A percentile compares a stretch with the other conserved stretches of the same genome.
phyloP scores from a whole-genome alignment of 768 basidiomycete species.

The Mrakia hoshinonis region DNA sequence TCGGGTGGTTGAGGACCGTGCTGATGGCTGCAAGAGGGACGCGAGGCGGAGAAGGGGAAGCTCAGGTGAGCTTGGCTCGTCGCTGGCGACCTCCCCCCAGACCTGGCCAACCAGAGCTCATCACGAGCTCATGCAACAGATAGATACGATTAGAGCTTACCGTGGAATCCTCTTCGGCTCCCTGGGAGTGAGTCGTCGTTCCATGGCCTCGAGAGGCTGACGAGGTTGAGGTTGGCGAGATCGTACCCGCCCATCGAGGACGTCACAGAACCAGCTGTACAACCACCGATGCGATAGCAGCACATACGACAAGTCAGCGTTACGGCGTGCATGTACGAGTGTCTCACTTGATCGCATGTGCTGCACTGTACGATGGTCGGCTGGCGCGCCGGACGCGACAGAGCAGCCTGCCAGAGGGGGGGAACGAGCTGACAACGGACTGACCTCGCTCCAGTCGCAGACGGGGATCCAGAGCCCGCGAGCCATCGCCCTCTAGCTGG shows the following conservation, averaged over 20 bases:
- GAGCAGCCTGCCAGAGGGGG: neutral
- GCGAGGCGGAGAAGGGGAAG: neutral
- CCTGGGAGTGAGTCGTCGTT: slow-evolving; percentile 8
- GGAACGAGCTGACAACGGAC: neutral
- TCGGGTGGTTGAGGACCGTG: slow-evolving; percentile 83
- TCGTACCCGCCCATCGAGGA: slow-evolving; percentile 18
- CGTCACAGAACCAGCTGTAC: slow-evolving; percentile 2
- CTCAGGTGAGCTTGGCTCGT: neutral
- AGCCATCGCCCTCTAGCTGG: slow-evolving; percentile 17
- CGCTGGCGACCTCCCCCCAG: too few relatives aligned
- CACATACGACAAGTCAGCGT: neutral
- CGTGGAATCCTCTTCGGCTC: slow-evolving; percentile 21
- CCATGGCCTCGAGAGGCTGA: slow-evolving; percentile 22
- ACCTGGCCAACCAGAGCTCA: slow-evolving; percentile 3
- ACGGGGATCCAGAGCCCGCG: neutral
- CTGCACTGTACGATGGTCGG: neutral
- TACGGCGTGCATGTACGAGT: neutral
- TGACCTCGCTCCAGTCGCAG: slow-evolving; percentile 14
- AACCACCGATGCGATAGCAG: neutral
- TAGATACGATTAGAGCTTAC: too few relatives aligned
- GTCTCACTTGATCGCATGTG: too few relatives aligned
- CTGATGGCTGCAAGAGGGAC: slow-evolving; percentile 62
- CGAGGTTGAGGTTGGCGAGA: slow-evolving; percentile 29
- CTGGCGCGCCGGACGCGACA: neutral
- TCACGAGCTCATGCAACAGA: neutral